Percentiles rank a stretch among this genome's conserved stretches.
Conservation (phyloP, 768 basidiomycete genomes). For the Pleurotus sapidus region DNA sequence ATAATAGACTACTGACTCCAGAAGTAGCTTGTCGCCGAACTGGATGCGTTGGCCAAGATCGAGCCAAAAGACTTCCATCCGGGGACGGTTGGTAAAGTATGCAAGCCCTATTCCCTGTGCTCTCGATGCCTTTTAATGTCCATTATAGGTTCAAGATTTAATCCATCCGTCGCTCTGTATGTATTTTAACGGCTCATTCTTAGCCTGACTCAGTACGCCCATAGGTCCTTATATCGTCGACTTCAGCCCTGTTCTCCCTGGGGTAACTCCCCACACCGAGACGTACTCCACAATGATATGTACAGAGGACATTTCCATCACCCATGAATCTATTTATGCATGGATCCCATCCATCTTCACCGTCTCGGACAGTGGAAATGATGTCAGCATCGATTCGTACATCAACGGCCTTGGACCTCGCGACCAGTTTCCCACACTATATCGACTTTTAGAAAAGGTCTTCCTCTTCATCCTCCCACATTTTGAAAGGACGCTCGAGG, state of each 20-base stretch:
- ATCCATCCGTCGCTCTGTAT: constrained; percentile 15
- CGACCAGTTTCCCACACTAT: constrained; percentile 9
- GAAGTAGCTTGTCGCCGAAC: constrained; percentile 9
- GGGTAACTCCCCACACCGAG: neutral
- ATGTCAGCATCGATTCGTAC: constrained; percentile 13
- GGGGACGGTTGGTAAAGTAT: constrained; percentile 11
- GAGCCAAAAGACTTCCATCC: constrained; percentile 15
- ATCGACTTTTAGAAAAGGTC: constrained; percentile 12
- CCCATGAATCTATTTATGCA: constrained; percentile 7
- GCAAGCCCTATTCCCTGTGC: neutral
- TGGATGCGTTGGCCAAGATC: constrained; percentile 10
- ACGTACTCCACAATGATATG: neutral
- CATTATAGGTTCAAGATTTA: constrained; percentile 12
- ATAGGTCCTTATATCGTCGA: neutral
- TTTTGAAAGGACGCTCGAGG: constrained; percentile 10
- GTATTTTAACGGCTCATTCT: neutral
- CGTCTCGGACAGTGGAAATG: constrained; percentile 11
- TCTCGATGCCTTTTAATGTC: neutral
- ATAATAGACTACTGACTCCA: neutral
- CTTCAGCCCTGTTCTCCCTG: constrained; percentile 3
- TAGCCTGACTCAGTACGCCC: neutral
- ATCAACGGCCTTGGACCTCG: constrained; percentile 15
- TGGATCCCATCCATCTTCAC: constrained; percentile 16
- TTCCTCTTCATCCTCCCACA: constrained; percentile 12
- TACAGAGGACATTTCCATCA: neutral